A percentile compares a stretch with the other conserved stretches of the same genome.
Evolutionary conservation across 305 asterid species (phyloP).

Genomic region (Fraxinus velutina): DNA sequence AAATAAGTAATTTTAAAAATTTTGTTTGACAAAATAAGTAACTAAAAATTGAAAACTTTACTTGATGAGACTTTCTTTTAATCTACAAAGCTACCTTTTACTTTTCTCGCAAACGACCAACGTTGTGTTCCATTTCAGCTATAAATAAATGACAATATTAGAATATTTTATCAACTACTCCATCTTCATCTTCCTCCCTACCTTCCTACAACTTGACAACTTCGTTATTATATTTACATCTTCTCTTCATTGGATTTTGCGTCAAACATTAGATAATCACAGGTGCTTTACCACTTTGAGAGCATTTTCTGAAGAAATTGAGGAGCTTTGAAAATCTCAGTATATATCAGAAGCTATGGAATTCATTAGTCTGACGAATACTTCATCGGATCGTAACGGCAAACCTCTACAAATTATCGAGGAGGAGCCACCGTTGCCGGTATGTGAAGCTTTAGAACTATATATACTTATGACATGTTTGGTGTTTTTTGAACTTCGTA

Average conservation of each 20-base stretch:
- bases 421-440: slow-evolving; percentile 33
- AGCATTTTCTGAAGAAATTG: neutral
- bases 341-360: slow-evolving; percentile 43
- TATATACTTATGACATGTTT: neutral
- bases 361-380: slow-evolving; percentile 54
- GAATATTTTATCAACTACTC: neutral
- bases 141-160: neutral
- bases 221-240: slow-evolving; percentile 3
- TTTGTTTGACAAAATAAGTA: neutral
- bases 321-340: neutral
- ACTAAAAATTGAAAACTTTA: neutral
- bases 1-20: neutral
- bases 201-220: slow-evolving; percentile 37
- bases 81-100: slow-evolving; percentile 23
- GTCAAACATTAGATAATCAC: slow-evolving; percentile 2
- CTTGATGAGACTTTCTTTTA: neutral
- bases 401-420: slow-evolving; percentile 45
- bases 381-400: slow-evolving; percentile 60
- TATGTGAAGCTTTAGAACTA: slow-evolving; percentile 26
- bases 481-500: neutral
- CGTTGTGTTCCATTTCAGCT: neutral
- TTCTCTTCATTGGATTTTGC: slow-evolving; percentile 18
- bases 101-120: slow-evolving; percentile 27
- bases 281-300: neutral
- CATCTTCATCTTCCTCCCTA: slow-evolving; percentile 33